Conservation (phyloP, 179 eudicot genomes). For the Sideroxylon spinosum region DNA sequence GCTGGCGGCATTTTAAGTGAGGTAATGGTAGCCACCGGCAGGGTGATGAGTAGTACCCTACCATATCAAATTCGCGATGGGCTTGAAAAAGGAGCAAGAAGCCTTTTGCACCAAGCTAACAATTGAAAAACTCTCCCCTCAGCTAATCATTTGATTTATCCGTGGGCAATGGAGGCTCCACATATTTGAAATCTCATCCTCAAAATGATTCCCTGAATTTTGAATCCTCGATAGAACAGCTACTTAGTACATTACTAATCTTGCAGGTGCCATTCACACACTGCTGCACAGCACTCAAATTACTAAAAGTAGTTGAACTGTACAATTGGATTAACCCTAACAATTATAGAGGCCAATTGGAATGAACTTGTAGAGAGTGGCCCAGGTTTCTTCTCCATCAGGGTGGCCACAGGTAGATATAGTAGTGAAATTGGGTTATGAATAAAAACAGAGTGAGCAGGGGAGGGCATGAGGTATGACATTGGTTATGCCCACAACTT, state of each 20-base stretch:
- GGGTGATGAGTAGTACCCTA: conserved; percentile 11
- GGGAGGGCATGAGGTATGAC: too few relatives aligned
- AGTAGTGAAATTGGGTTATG: conserved; percentile 39
- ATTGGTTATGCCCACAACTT: too few relatives aligned
- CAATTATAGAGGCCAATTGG: conserved; percentile 60
- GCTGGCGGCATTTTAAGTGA: conserved; percentile 6
- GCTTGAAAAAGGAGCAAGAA: conserved; percentile 7
- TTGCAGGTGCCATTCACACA: too few relatives aligned
- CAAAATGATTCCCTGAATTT: too few relatives aligned
- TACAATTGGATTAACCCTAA: conserved; percentile 50
- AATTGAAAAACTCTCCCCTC: too few relatives aligned
- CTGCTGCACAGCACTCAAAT: too few relatives aligned
- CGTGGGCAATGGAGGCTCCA: too few relatives aligned
- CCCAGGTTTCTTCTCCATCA: conserved; percentile 65
- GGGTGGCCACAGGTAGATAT: conserved; percentile 57
- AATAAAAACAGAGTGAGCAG: conserved; percentile 38
- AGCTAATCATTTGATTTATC: too few relatives aligned
- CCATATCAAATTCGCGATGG: neutral
- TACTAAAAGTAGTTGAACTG: conserved; percentile 54
- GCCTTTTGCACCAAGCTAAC: conserved; percentile 1
- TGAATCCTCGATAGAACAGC: too few relatives aligned
- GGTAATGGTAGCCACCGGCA: conserved; percentile 10
- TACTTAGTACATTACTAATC: too few relatives aligned
- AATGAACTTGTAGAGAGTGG: conserved; percentile 62
- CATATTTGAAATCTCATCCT: too few relatives aligned